phyloP scores from a whole-genome alignment of 1,284 basidiomycete species.

The Chondrostereum purpureum region DNA sequence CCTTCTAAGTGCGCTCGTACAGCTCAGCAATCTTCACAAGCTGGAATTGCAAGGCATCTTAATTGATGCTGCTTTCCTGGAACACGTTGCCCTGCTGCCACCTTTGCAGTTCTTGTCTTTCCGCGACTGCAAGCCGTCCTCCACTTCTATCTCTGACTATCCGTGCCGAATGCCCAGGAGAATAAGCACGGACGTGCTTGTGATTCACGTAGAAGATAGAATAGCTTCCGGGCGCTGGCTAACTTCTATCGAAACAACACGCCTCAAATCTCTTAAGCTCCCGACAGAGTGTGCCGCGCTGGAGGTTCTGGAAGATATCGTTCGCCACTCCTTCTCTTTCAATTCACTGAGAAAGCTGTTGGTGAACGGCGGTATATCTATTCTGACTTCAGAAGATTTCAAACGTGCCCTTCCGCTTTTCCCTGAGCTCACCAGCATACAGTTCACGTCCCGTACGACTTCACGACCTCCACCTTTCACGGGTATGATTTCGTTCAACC shows the following conservation, averaged over 20 bases:
- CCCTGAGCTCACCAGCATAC: constrained; percentile 8
- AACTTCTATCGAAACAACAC: not conserved
- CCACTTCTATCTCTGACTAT: not conserved
- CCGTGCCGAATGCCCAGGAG: constrained; percentile 3
- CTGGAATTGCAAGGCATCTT: constrained; percentile 7
- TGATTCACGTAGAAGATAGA: not conserved
- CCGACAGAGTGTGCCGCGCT: not conserved
- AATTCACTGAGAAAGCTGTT: constrained; percentile 1
- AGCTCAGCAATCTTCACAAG: constrained; percentile 8
- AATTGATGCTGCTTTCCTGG: constrained; percentile 3
- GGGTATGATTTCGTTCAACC: not conserved
- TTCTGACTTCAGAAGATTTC: constrained; percentile 3
- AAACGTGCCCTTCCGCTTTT: constrained; percentile 5
- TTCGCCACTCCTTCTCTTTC: not conserved
- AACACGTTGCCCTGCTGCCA: constrained; percentile 4
- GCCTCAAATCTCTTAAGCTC: not conserved
- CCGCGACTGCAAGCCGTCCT: constrained; percentile 7
- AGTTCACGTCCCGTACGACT: constrained; percentile 2
- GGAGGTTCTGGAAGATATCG: constrained; percentile 1
- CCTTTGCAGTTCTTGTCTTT: constrained; percentile 6
- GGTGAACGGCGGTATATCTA: constrained; percentile 6
- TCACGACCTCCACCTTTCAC: not conserved
- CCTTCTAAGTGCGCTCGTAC: constrained; percentile 6
- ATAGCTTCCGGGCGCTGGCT: not conserved
- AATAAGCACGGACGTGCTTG: constrained; percentile 1